These are phyloP conservation scores for Saccharomyces hybrid DNA, from an alignment of 1,139 yeast species.

Conservation along the genomic window DNA sequence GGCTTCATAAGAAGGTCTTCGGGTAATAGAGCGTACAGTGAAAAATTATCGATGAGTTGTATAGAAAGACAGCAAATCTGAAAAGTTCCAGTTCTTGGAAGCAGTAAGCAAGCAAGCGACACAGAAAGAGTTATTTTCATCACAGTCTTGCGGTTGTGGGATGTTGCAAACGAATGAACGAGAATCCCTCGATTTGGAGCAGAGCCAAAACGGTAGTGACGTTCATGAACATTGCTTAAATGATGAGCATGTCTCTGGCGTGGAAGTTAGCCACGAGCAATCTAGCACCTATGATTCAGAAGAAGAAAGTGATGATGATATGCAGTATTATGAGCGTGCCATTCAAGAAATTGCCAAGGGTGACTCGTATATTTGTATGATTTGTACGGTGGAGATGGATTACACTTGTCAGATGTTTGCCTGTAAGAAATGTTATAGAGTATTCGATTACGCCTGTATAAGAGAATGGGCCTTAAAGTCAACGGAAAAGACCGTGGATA, in stretches of 20 bases:
- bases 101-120: neutral
- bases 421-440: slow-evolving; percentile 65
- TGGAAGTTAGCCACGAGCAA: slow-evolving; percentile 3
- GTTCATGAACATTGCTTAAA: neutral
- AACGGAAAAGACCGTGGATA: slow-evolving; percentile 48
- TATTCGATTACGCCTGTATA: slow-evolving; percentile 75
- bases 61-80: neutral
- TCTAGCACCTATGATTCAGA: neutral
- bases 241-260: neutral
- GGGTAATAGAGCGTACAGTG: neutral
- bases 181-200: neutral
- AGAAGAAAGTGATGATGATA: slow-evolving; percentile 13
- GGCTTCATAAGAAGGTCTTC: neutral
- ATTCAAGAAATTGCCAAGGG: slow-evolving; percentile 40
- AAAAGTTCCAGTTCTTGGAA: neutral
- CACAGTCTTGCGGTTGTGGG: neutral
- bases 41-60: neutral
- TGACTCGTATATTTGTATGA: slow-evolving; percentile 72
- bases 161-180: neutral
- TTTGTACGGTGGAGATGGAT: slow-evolving; percentile 77
- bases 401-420: slow-evolving; percentile 64
- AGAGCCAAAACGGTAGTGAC: neutral
- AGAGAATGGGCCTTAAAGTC: slow-evolving; percentile 77
- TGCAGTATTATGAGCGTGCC: slow-evolving; percentile 29
- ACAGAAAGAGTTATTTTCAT: neutral